Base-by-base conservation (phyloP, 305 asterid genomes). In the Withania somnifera region DNA sequence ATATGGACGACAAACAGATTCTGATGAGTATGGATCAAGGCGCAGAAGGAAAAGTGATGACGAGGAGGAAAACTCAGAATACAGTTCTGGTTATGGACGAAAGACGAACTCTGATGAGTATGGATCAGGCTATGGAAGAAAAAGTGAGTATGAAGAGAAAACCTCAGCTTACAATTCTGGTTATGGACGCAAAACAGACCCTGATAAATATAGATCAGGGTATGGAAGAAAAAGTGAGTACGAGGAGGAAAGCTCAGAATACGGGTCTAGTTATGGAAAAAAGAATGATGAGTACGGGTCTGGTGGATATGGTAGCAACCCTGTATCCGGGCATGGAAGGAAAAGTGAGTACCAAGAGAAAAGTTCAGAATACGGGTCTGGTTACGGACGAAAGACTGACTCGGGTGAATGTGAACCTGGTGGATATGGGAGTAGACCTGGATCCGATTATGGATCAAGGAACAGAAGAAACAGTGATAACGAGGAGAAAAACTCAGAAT, bases 21-120 rank as follows among this genome's bases (percentile, higher is more conserved):
- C 87, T 6, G 82, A 82, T 45, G 88, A 79, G 36, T 84, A 42
- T 47, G 88, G 88, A 82, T 79, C 91, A 1, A 86, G 81, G 47
- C 36, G 79, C 52, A 85, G 47, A 22, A 36, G 77, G 28, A 63
- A 63, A 78, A 80, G 9, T 9, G 89, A 51, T 26, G 52, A 66
- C 15, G 85, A 79, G 32, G 60, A 32, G 53, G 81, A 87, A 11
- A 67, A 14, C 6, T 47, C 85, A 3, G 86, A 86, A n/a, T 77
- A 84, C 19, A 78, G 77, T 50, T 84, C 89, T 58, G 86, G 86
- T 5, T 30, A 82, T 60, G 84, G 84, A 13, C 52, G 7, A 17
- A 78, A 58, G 10, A 26, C 78, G 0, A 82, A 64, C 3, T 81
- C 71, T 15, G 78, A 77, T 47, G 66, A 20, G 52, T 79, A 80